Conservation (phyloP, 2,329 filamentous ascomycete species). For the Thielaviopsis euricoi region DNA sequence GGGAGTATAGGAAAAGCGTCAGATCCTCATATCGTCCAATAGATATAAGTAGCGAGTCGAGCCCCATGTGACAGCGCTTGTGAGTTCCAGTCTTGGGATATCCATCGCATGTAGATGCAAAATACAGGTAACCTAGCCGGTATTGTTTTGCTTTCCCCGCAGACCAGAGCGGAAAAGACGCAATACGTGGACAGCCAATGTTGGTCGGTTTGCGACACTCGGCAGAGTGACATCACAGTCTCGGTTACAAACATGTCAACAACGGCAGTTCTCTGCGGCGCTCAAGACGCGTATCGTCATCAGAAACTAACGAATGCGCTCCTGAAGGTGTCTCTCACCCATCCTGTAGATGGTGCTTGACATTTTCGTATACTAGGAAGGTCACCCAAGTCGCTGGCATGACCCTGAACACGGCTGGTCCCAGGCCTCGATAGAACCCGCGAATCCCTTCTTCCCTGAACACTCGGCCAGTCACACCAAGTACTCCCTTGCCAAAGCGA, state of each 20-base stretch:
- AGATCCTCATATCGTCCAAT: no score
- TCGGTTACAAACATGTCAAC: no score
- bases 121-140: neutral
- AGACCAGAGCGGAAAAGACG: neutral
- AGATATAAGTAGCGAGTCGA: no score
- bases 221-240: no score
- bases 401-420: constrained; percentile 78
- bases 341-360: constrained; percentile 49
- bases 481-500: constrained; percentile 52
- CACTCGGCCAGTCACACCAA: constrained; percentile 55
- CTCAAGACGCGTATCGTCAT: no score
- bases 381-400: constrained; percentile 92
- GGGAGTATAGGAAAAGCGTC: no score
- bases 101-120: neutral
- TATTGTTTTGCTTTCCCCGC: neutral
- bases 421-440: constrained; percentile 84
- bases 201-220: neutral
- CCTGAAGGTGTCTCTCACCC: neutral
- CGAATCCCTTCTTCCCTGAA: constrained; percentile 63
- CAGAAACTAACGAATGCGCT: no score
- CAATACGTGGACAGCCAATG: neutral
- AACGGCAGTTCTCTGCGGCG: no score
- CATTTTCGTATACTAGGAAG: constrained; percentile 93
- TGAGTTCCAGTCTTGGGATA: neutral
- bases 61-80: no score